Evolutionary conservation across 257 asterid species (phyloP).

Genomic region (Verbascum thapsus): DNA sequence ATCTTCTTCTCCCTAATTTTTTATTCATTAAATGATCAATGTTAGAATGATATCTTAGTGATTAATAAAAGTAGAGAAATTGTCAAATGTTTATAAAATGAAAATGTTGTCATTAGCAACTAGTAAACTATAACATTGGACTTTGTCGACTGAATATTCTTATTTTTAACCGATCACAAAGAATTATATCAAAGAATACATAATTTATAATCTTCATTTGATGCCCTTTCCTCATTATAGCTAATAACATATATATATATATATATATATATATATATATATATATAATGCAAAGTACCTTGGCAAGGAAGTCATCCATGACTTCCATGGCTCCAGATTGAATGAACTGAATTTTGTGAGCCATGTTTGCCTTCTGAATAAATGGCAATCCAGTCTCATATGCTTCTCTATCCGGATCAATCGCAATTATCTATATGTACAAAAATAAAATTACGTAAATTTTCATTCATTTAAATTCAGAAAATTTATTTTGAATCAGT

Average conservation of each 20-base stretch:
- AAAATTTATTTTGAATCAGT: background rate
- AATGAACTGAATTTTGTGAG: constrained; percentile 52
- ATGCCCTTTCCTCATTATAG: background rate
- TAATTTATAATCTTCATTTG: background rate
- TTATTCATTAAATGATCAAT: background rate
- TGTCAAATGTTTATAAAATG: too few relatives aligned
- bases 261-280: too few relatives aligned
- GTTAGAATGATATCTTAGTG: too few relatives aligned
- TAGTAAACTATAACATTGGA: too few relatives aligned
- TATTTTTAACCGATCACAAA: too few relatives aligned
- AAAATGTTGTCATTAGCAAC: too few relatives aligned
- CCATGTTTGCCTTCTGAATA: constrained; percentile 49
- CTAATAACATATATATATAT: background rate
- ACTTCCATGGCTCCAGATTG: constrained; percentile 38
- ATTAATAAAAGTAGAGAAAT: too few relatives aligned
- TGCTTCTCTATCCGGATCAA: constrained; percentile 57
- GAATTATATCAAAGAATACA: too few relatives aligned
- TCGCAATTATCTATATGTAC: constrained; percentile 43
- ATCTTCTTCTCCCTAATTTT: constrained; percentile 54
- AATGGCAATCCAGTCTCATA: constrained; percentile 54
- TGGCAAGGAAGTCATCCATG: constrained; percentile 23
- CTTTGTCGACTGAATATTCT: too few relatives aligned
- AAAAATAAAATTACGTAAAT: background rate
- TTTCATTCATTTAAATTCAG: too few relatives aligned
- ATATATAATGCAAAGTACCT: too few relatives aligned